phyloP scores from a whole-genome alignment of 1,284 basidiomycete genomes.

The Trichosporon faecale region DNA sequence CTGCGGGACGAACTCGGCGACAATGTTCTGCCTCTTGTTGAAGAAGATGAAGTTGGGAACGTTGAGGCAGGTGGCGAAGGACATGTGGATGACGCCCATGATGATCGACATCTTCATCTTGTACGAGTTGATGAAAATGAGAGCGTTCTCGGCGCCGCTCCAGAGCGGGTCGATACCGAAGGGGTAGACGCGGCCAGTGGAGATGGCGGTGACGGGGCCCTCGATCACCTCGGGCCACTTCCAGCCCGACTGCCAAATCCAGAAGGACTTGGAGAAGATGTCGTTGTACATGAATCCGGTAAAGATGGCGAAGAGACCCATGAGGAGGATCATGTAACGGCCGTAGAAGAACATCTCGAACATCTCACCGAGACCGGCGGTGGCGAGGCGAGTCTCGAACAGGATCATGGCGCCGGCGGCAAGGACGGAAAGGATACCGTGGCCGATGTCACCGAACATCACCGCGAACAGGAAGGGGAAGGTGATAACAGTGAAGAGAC shows the following conservation, averaged over 20 bases:
- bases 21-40: conserved; percentile 80
- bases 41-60: conserved; percentile 93
- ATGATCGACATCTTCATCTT: conserved; percentile 99
- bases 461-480: conserved; percentile 99
- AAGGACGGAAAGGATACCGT: conserved; percentile 78
- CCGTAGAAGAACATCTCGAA: conserved; percentile 89
- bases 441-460: conserved; percentile 99
- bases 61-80: conserved; percentile 93
- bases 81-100: conserved; percentile 97
- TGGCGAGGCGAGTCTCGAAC: conserved; percentile 75
- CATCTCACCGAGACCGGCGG: conserved; percentile 70
- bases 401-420: conserved; percentile 81
- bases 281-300: conserved; percentile 99
- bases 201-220: conserved; percentile 56
- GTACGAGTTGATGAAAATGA: conserved; percentile 97
- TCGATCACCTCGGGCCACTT: conserved; percentile 63
- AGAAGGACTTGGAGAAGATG: conserved; percentile 90
- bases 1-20: conserved; percentile 92
- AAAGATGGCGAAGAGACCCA: conserved; percentile 94
- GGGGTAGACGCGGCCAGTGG: conserved; percentile 72
- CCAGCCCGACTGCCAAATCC: conserved; percentile 89
- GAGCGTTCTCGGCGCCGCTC: conserved; percentile 87
- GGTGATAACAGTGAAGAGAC: conserved; percentile 86
- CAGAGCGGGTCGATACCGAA: conserved; percentile 94
- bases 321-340: conserved; percentile 96